phyloP scores from a whole-genome alignment of 805 yeast species.

The Helenozyma baotianmanensis region DNA sequence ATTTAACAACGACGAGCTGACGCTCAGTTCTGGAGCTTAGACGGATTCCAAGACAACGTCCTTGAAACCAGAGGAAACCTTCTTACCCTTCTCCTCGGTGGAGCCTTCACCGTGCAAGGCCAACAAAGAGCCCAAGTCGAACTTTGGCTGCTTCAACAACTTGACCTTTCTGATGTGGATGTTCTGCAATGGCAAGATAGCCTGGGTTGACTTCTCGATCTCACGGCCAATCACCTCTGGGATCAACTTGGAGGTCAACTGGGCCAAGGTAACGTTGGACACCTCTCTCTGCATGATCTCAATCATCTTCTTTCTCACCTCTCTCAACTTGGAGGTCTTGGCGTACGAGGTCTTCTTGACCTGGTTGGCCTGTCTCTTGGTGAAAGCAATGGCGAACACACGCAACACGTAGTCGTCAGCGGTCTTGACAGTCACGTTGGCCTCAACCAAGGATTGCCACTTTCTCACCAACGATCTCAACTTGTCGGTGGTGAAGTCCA shows the following conservation, averaged over 20 bases:
- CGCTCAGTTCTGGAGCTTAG: conserved; percentile 39
- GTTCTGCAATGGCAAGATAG: conserved; percentile 96
- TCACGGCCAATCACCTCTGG: conserved; percentile 99
- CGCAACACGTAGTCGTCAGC: conserved; percentile 96
- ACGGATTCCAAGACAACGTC: conserved; percentile 98
- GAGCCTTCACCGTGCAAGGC: conserved; percentile 96
- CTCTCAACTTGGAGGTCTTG: conserved; percentile 95
- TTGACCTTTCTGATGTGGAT: conserved; percentile 98
- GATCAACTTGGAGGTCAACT: conserved; percentile 93
- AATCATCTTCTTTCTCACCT: conserved; percentile 93
- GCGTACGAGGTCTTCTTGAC: conserved; percentile 97
- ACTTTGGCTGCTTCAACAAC: conserved; percentile 97
- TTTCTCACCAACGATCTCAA: conserved; percentile 96
- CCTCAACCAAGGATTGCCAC: conserved; percentile 98
- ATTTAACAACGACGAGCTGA: conserved; percentile 14
- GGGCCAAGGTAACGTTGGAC: conserved; percentile 89
- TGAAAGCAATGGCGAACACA: conserved; percentile 96
- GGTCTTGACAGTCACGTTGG: conserved; percentile 97
- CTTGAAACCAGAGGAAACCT: conserved; percentile 96
- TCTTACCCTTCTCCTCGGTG: conserved; percentile 92
- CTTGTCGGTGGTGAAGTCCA: conserved; percentile 97
- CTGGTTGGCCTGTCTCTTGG: conserved; percentile 96
- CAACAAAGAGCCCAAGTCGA: conserved; percentile 93
- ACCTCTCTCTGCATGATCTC: conserved; percentile 97
- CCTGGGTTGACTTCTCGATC: conserved; percentile 92